These are phyloP conservation scores for Tillandsia leiboldiana DNA, from an alignment of 176 grass and related monocot genomes.

Conservation along the genomic window DNA sequence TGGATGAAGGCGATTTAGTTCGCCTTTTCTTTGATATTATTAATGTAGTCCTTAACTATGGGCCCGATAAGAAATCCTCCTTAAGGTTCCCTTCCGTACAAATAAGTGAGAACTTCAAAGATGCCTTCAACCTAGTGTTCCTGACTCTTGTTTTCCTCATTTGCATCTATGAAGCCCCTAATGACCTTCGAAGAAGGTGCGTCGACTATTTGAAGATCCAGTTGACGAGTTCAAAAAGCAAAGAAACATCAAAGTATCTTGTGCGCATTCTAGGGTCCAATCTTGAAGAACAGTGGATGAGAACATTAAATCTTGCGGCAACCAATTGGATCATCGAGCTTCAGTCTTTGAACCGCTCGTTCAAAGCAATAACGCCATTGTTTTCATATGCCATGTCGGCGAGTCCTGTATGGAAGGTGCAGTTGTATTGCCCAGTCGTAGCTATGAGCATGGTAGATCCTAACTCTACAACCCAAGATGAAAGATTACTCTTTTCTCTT, in stretches of 20 bases:
- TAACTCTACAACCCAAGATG: slow-evolving; percentile 47
- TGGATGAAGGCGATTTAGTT: slow-evolving; percentile 37
- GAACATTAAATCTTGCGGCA: slow-evolving; percentile 54
- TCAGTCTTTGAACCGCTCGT: slow-evolving; percentile 26
- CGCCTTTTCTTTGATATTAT: slow-evolving; percentile 51
- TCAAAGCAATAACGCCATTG: slow-evolving; percentile 21
- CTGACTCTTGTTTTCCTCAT: slow-evolving; percentile 65
- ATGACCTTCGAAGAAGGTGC: slow-evolving; percentile 47
- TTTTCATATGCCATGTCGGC: slow-evolving; percentile 69
- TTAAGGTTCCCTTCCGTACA: slow-evolving; percentile 41
- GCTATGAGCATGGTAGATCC: slow-evolving; percentile 68
- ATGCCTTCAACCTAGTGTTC: slow-evolving; percentile 75
- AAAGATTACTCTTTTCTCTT: slow-evolving; percentile 67
- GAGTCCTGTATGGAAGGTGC: slow-evolving; percentile 75
- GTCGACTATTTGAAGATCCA: slow-evolving; percentile 46
- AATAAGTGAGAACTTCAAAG: slow-evolving; percentile 40
- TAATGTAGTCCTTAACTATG: slow-evolving; percentile 49
- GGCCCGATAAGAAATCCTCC: slow-evolving; percentile 32
- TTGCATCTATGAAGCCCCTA: slow-evolving; percentile 75
- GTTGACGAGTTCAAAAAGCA: slow-evolving; percentile 45
- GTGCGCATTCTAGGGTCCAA: slow-evolving; percentile 61
- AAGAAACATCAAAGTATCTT: slow-evolving; percentile 44
- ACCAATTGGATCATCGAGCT: slow-evolving; percentile 82
- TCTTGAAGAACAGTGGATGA: slow-evolving; percentile 84
- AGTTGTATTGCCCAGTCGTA: slow-evolving; percentile 75